These are phyloP conservation scores for Berberis thunbergii DNA, from an alignment of 164 flowering plant species.

Conservation along the genomic window DNA sequence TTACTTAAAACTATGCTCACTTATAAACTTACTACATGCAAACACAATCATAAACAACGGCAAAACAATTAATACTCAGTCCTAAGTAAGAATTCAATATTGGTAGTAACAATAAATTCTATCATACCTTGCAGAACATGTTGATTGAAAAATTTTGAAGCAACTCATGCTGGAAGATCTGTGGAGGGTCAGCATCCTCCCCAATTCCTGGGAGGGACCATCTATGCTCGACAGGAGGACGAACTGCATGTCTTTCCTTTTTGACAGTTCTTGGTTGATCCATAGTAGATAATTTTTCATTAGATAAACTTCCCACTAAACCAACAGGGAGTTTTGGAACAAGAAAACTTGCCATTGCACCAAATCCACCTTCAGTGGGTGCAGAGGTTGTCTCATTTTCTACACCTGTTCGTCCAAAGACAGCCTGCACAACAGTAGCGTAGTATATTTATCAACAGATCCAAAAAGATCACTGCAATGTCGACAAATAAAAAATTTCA, in stretches of 20 bases:
- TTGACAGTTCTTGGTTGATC: conserved; percentile 47
- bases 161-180: conserved; percentile 96
- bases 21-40: no score
- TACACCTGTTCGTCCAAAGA: conserved; percentile 59
- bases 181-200: conserved; percentile 48
- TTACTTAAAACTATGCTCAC: no score
- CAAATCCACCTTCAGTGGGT: conserved; percentile 65
- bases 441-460: conserved; percentile 11
- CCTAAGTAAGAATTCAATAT: no score
- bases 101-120: neutral
- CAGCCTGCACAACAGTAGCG: conserved; percentile 46
- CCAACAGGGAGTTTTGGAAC: conserved; percentile 87
- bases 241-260: conserved; percentile 82
- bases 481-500: neutral
- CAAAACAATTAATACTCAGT: no score
- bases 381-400: conserved; percentile 48
- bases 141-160: conserved; percentile 92
- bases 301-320: conserved; percentile 46
- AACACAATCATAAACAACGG: no score
- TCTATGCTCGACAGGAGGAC: conserved; percentile 87
- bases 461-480: conserved; percentile 1
- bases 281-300: conserved; percentile 42
- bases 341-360: conserved; percentile 94
- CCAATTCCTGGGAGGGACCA: conserved; percentile 83
- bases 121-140: conserved; percentile 94